A percentile compares a stretch with the other conserved stretches of the same genome.
These are phyloP conservation scores for Cordyceps pruinosa DNA, from an alignment of 2,329 filamentous ascomycete genomes.

Conservation along the genomic window DNA sequence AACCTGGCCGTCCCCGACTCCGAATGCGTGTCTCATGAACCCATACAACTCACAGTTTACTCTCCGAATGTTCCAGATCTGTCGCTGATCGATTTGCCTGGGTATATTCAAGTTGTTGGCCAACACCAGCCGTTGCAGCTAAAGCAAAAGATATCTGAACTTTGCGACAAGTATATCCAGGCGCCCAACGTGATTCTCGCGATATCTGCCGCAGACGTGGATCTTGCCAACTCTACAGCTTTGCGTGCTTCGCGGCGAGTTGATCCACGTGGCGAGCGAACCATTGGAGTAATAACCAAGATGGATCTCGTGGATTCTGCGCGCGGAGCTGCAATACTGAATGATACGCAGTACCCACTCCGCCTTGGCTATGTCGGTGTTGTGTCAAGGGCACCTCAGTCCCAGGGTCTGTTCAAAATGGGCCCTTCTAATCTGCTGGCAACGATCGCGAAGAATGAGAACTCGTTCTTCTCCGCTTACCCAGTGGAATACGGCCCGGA, in stretches of 20 bases:
- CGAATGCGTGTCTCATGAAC: conserved; percentile 92
- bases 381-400: conserved; percentile 70
- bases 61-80: conserved; percentile 93
- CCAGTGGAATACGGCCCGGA: conserved; percentile 70
- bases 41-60: conserved; percentile 91
- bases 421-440: conserved; percentile 72
- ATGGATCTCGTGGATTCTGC: conserved; percentile 92
- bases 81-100: conserved; percentile 90
- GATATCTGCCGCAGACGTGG: conserved; percentile 95
- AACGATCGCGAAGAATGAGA: conserved; percentile 82
- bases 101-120: conserved; percentile 93
- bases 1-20: conserved; percentile 86
- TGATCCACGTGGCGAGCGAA: conserved; percentile 88
- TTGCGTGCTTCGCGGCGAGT: conserved; percentile 83
- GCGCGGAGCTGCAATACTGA: conserved; percentile 71
- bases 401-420: conserved; percentile 72
- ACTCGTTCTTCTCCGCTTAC: conserved; percentile 78
- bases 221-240: conserved; percentile 92
- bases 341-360: conserved; percentile 87
- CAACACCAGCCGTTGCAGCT: conserved; percentile 84
- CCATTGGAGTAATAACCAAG: conserved; percentile 98
- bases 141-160: conserved; percentile 90
- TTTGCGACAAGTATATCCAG: conserved; percentile 98
- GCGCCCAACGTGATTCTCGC: conserved; percentile 93
- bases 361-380: conserved; percentile 96